Evolutionary conservation across 768 basidiomycete species (phyloP), one percentile per base, ranked within the genome.

Genomic region (Leccinum subgranulosum): DNA sequence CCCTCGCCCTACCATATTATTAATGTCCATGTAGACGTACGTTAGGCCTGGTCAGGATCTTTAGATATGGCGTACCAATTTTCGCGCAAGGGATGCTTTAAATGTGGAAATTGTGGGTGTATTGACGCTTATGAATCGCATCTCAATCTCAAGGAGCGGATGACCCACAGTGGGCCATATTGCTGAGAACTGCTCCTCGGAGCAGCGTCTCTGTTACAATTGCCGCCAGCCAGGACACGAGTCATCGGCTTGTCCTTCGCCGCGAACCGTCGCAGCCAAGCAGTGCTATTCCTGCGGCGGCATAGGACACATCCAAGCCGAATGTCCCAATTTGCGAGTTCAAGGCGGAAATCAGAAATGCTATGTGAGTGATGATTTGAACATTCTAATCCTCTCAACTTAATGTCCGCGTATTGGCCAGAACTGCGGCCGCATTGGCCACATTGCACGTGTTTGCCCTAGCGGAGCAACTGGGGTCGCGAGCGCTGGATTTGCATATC

Each of bases 201-300:
- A 90, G 66, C 85, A 90, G 72, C 85, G 92, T 66, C 83, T 96
- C 58, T 96, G 94, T 76, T 96, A 94, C 77, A 96, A 95, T 71
- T 96, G 94, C 73, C 86, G 91, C 63, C 90, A 94, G 71, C 89
- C 92, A n/a, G 94, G 94, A 41, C 94, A 95, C 66, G 93, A 95
- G 74, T 92, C 90, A 19, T 87, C 90, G 55, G 85, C 88, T 55
- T 95, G 94, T 71, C 88, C 92, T 41, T 84, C 85, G 63, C 92
- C 93, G 39, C 84, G 91, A 60, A 87, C 85, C 41, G 88, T 87
- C 47, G 82, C 89, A 51, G 84, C 88, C 29, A 94, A 93, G 75
- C 92, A 95, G 73, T 96, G 94, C 71, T 96, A 94, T 73, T 88
- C 88, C 39, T 97, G 93, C 67, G 91, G 93, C 25, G 94, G 93